A percentile compares a stretch with the other conserved stretches of the same genome.
These are phyloP conservation scores for Cercospora nicotianae DNA, from an alignment of 2,329 filamentous ascomycete genomes.

Conservation along the genomic window DNA sequence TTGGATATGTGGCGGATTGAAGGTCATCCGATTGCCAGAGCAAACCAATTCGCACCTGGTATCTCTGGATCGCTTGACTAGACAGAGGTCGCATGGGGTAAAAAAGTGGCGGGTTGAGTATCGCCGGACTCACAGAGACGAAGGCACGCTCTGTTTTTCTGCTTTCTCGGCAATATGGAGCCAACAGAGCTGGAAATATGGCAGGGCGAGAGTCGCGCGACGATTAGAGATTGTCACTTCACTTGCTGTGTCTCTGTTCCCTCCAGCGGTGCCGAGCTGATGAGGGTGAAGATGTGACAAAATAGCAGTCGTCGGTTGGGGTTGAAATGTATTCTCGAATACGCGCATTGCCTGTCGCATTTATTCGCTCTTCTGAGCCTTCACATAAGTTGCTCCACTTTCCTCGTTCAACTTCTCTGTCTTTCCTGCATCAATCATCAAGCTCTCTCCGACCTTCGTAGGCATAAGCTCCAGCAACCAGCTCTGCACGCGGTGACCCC, in stretches of 20 bases:
- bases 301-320: neutral
- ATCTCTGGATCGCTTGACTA: neutral
- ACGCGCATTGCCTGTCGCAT: neutral
- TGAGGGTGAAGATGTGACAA: neutral
- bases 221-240: neutral
- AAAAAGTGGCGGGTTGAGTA: neutral
- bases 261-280: neutral
- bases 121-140: neutral
- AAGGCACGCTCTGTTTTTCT: neutral
- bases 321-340: neutral
- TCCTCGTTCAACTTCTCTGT: slow-evolving; percentile 1
- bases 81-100: neutral
- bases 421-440: slow-evolving; percentile 1
- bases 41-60: neutral
- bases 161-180: neutral
- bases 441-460: neutral
- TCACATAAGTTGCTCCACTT: neutral
- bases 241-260: neutral
- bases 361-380: neutral
- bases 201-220: neutral
- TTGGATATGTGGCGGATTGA: neutral
- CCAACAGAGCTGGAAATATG: neutral
- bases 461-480: slow-evolving; percentile 26
- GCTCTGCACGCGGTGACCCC: slow-evolving; percentile 31
- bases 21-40: neutral